These are phyloP conservation scores for Aspergillus pseudoviridinutans DNA, from an alignment of 2,329 filamentous ascomycete species.

Conservation along the genomic window DNA sequence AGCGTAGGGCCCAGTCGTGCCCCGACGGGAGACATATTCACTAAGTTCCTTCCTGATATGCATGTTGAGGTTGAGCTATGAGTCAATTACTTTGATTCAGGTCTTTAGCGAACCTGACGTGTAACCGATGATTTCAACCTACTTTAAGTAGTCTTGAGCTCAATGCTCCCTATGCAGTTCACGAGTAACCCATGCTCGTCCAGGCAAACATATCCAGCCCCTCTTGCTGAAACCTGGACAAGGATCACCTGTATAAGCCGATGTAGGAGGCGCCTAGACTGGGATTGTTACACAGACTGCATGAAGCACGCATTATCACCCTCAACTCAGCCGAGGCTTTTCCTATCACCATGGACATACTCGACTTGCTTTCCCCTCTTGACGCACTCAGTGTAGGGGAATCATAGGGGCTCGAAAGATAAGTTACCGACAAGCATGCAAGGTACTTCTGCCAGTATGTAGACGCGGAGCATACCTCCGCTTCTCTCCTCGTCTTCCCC, in stretches of 20 bases:
- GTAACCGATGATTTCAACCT: not conserved
- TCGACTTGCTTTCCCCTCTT: not conserved
- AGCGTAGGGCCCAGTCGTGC: slow-evolving; percentile 25
- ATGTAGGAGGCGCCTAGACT: not conserved
- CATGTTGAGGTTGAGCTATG: slow-evolving; percentile 24
- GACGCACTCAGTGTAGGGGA: not conserved
- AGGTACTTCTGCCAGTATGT: not conserved
- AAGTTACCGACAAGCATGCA: not conserved
- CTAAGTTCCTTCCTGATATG: slow-evolving; percentile 17
- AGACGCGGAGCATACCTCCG: not conserved
- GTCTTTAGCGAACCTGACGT: not conserved
- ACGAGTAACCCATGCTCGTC: not conserved
- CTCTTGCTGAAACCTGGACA: not conserved
- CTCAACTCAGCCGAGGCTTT: not conserved
- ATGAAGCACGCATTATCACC: not conserved
- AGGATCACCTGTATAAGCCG: not conserved
- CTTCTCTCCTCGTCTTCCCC: not conserved
- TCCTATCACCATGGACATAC: not conserved
- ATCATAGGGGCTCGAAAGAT: no score
- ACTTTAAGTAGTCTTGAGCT: not conserved
- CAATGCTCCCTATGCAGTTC: not conserved
- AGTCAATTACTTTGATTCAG: not conserved
- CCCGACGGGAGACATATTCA: slow-evolving; percentile 20
- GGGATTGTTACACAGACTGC: not conserved
- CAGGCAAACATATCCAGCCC: not conserved